Conservation (phyloP, 1,284 basidiomycete genomes). For the Somion occarium region DNA sequence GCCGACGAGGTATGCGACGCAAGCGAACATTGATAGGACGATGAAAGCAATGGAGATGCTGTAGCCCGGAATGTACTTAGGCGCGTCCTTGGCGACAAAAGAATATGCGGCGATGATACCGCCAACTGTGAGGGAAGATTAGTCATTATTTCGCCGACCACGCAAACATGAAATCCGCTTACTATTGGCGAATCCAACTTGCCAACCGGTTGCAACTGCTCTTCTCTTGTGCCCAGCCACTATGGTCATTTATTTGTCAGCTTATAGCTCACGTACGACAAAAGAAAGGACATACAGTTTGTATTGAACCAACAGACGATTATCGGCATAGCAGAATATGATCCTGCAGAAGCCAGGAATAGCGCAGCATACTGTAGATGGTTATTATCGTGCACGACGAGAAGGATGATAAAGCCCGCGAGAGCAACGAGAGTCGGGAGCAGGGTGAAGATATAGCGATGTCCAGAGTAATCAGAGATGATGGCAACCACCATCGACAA, state of each 20-base stretch:
- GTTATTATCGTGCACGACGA: constrained; percentile 16
- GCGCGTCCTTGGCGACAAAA: constrained; percentile 20
- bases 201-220: constrained; percentile 18
- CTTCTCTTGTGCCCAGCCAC: constrained; percentile 17
- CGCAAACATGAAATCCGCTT: constrained; percentile 2
- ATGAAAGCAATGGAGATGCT: constrained; percentile 19
- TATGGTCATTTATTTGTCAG: constrained; percentile 3
- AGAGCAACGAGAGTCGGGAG: constrained; percentile 13
- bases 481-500: constrained; percentile 20
- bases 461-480: constrained; percentile 15
- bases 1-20: constrained; percentile 15
- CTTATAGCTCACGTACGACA: neutral
- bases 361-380: constrained; percentile 22
- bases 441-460: constrained; percentile 20
- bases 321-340: constrained; percentile 23
- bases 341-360: constrained; percentile 20
- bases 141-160: neutral
- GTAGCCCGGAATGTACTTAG: constrained; percentile 17
- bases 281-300: constrained; percentile 15
- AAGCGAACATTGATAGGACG: constrained; percentile 14
- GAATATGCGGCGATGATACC: constrained; percentile 21
- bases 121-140: constrained; percentile 12
- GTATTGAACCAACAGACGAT: constrained; percentile 25
- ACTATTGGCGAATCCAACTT: constrained; percentile 23
- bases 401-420: constrained; percentile 18